These are phyloP conservation scores for Crithidia bombi DNA, from an alignment of 208 protist species.

Conservation along the genomic window DNA sequence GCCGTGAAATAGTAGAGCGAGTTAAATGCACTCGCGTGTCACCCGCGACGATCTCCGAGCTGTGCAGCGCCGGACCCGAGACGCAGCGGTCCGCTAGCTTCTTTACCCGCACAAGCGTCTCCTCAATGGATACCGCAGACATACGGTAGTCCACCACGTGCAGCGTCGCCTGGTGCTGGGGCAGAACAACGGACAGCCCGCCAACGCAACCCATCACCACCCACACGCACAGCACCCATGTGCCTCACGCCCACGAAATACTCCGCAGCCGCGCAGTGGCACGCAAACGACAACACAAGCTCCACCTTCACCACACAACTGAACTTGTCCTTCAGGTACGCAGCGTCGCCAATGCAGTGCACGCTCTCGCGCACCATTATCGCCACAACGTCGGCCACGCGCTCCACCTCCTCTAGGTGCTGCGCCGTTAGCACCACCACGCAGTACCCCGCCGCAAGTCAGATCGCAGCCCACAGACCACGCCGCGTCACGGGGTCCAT, in stretches of 20 bases:
- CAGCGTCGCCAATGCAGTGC: slow-evolving; percentile 80
- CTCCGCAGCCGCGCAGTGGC: background rate
- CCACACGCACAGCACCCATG: background rate
- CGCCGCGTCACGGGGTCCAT: slow-evolving; percentile 72
- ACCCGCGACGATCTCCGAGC: slow-evolving; percentile 19
- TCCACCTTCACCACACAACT: slow-evolving; percentile 2
- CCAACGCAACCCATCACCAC: background rate
- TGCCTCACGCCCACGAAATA: background rate
- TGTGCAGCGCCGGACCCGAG: slow-evolving; percentile 2
- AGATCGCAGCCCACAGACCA: slow-evolving; percentile 71
- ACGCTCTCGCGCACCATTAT: slow-evolving; percentile 91
- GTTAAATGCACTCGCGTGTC: slow-evolving; percentile 12
- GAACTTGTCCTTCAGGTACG: slow-evolving; percentile 82
- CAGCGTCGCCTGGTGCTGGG: background rate
- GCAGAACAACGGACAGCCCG: background rate
- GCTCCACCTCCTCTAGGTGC: slow-evolving; percentile 92
- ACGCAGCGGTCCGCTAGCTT: background rate
- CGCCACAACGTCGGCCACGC: slow-evolving; percentile 74
- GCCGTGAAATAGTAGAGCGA: background rate
- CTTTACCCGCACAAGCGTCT: slow-evolving; percentile 10
- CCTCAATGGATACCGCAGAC: slow-evolving; percentile 1
- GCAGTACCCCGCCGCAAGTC: slow-evolving; percentile 46
- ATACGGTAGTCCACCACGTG: slow-evolving; percentile 10
- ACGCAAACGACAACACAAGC: background rate
- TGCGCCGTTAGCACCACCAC: slow-evolving; percentile 89